A percentile compares a stretch with the other conserved stretches of the same genome.
Evolutionary conservation across 306 rosid species (phyloP).

Genomic region (Casuarina glauca): DNA sequence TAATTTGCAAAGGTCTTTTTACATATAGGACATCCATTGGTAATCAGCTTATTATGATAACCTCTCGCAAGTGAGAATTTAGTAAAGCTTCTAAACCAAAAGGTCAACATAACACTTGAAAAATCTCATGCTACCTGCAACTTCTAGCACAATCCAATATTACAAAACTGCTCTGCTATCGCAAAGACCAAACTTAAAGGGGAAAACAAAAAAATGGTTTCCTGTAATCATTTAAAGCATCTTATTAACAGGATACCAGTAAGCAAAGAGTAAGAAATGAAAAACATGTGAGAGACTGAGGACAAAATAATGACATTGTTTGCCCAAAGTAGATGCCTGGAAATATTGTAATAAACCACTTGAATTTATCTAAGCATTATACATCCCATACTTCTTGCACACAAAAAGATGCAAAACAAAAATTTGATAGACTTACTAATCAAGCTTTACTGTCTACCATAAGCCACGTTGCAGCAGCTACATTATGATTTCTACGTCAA

Average conservation of each 20-base stretch:
- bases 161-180: neutral
- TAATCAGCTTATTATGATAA: neutral
- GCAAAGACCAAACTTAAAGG: neutral
- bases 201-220: neutral
- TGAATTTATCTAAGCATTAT: neutral
- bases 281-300: neutral
- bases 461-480: neutral
- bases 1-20: too few species aligned
- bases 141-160: neutral
- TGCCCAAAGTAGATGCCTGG: neutral
- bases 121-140: neutral
- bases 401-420: neutral
- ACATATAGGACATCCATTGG: too few species aligned
- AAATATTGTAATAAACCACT: too few species aligned
- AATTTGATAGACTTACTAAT: neutral
- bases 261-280: neutral
- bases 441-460: neutral
- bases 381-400: neutral
- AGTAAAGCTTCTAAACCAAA: neutral
- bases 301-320: neutral
- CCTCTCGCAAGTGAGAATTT: neutral
- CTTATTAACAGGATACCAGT: neutral
- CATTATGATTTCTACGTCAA: neutral
- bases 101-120: neutral
- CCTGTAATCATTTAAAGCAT: neutral